A percentile compares a stretch with the other conserved stretches of the same genome.
Evolutionary conservation across 1,139 yeast genomes (phyloP).

Genomic region (Taphrina betulina): DNA sequence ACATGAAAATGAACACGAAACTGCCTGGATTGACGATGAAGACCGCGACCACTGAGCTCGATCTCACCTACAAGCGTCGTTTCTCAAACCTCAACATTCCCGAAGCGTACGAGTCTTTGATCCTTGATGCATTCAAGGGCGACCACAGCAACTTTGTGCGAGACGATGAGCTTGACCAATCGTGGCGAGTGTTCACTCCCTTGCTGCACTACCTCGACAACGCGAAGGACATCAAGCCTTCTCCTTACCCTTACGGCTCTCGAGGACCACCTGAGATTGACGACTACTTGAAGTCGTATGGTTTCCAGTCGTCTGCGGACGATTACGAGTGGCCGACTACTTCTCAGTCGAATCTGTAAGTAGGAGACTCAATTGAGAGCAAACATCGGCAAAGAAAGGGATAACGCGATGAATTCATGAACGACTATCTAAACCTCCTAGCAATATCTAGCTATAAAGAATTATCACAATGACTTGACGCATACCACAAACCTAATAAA

Average conservation of each 20-base stretch:
- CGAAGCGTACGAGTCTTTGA: slow-evolving; percentile 94
- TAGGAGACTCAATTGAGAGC: not conserved
- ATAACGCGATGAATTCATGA: no score
- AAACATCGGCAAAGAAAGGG: no score
- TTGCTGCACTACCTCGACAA: slow-evolving; percentile 75
- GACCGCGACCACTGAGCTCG: slow-evolving; percentile 83
- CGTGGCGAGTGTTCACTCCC: slow-evolving; percentile 94
- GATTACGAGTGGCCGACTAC: slow-evolving; percentile 72
- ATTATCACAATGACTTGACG: no score
- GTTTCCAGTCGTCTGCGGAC: slow-evolving; percentile 62
- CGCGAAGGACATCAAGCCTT: slow-evolving; percentile 45
- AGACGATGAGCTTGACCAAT: slow-evolving; percentile 92
- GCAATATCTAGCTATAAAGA: no score
- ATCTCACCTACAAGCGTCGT: slow-evolving; percentile 77
- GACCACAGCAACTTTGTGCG: slow-evolving; percentile 97
- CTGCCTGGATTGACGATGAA: slow-evolving; percentile 85
- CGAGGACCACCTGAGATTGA: slow-evolving; percentile 76
- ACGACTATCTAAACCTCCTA: no score
- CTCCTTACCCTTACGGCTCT: slow-evolving; percentile 86
- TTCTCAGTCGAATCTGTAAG: slow-evolving; percentile 7
- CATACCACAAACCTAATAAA: no score
- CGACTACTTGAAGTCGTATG: slow-evolving; percentile 63
- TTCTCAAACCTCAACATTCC: slow-evolving; percentile 83
- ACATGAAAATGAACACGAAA: slow-evolving; percentile 86
- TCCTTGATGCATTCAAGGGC: slow-evolving; percentile 84